Percentiles rank a stretch among this genome's conserved stretches.
Evolutionary conservation across 257 asterid species (phyloP).

Genomic region (Ligustrum vulgare): DNA sequence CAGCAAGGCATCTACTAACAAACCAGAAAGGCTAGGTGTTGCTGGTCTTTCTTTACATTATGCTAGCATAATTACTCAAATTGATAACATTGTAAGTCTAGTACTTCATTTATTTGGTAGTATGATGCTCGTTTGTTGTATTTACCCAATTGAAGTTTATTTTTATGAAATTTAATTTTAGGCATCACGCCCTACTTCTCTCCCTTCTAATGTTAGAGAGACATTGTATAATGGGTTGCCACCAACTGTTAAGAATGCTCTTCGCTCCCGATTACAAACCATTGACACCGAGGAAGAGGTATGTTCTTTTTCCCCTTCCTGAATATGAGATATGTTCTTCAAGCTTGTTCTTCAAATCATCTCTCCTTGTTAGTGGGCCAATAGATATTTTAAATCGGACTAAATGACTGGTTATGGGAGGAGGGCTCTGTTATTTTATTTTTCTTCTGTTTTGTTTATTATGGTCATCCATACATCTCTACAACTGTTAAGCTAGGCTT

Average conservation of each 20-base stretch:
- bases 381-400: not conserved
- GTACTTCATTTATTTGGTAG: constrained; percentile 5
- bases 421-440: not conserved
- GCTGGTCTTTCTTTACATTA: constrained; percentile 96
- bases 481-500: not conserved
- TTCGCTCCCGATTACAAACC: constrained; percentile 54
- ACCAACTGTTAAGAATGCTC: constrained; percentile 59
- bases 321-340: not conserved
- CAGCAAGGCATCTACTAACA: constrained; percentile 43
- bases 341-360: constrained; percentile 2
- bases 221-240: constrained; percentile 86
- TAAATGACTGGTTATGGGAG: not conserved
- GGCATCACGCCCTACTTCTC: constrained; percentile 92
- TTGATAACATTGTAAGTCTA: constrained; percentile 81
- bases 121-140: not conserved
- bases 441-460: not conserved
- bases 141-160: not conserved
- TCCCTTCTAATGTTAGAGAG: constrained; percentile 94
- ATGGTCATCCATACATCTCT: not conserved
- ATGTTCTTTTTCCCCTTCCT: not conserved
- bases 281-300: constrained; percentile 65
- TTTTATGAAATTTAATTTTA: constrained; percentile 18
- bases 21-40: constrained; percentile 77
- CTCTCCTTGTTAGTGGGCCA: not conserved
- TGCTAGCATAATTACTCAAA: constrained; percentile 89